Conservation (phyloP, 306 rosid genomes). For the Glycine tomentella region DNA sequence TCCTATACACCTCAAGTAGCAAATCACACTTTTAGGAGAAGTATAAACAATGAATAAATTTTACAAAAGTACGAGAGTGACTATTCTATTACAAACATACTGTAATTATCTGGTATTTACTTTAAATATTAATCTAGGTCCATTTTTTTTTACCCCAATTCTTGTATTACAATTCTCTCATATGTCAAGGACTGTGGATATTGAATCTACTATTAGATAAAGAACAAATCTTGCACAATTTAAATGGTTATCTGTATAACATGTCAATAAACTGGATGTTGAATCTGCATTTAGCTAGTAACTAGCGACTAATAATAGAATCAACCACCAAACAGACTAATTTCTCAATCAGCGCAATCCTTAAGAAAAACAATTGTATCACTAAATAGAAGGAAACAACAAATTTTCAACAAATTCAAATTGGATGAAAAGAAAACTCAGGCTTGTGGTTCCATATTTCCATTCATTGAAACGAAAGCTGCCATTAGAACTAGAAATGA, state of each 20-base stretch:
- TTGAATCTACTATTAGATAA: not conserved
- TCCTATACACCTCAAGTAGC: slow-evolving; percentile 10
- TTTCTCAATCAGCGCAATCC: not conserved
- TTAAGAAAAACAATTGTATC: not conserved
- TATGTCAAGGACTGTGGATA: not conserved
- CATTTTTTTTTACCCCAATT: not conserved
- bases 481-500: not conserved
- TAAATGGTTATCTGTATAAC: not conserved
- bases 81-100: slow-evolving; percentile 1
- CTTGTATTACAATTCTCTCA: not conserved
- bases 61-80: not conserved
- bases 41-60: slow-evolving; percentile 15
- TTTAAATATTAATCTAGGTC: not conserved
- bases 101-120: slow-evolving; percentile 8
- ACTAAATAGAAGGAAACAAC: not conserved
- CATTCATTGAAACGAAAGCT: not conserved
- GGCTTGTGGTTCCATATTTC: not conserved
- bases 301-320: not conserved
- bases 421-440: not conserved
- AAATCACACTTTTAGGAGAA: slow-evolving; percentile 12
- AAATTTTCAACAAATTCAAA: not conserved
- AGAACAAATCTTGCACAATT: not conserved
- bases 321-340: not conserved
- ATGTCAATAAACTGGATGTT: not conserved
- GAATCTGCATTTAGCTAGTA: not conserved